A percentile compares a stretch with the other conserved stretches of the same genome.
Evolutionary conservation across 75 land plant genomes (phyloP).

Genomic region (Azolla pinnata): DNA sequence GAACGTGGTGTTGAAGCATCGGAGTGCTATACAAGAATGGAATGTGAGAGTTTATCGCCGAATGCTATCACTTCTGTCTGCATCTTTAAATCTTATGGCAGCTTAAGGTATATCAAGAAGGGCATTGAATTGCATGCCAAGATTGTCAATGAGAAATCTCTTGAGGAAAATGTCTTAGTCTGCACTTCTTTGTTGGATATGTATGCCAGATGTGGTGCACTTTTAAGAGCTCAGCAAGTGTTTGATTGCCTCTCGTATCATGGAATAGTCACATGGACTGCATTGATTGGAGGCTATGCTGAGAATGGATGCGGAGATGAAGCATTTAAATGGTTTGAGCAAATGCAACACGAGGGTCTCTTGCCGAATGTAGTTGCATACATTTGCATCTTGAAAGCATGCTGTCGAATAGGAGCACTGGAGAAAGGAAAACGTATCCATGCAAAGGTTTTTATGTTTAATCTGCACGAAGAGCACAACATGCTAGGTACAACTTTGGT

Average conservation of each 20-base stretch:
- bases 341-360: constrained; percentile 34
- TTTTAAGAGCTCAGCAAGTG: constrained; percentile 27
- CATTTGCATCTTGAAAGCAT: constrained; percentile 22
- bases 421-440: constrained; percentile 18
- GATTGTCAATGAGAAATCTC: constrained; percentile 13
- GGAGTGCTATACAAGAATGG: constrained; percentile 38
- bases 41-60: constrained; percentile 24
- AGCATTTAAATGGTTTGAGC: constrained; percentile 21
- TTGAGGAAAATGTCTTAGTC: constrained; percentile 20
- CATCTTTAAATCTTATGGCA: constrained; percentile 21
- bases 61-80: constrained; percentile 46
- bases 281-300: constrained; percentile 37
- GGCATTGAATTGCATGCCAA: constrained; percentile 40
- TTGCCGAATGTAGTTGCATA: constrained; percentile 35
- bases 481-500: constrained; percentile 20
- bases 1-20: constrained; percentile 27
- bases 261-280: constrained; percentile 54
- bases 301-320: constrained; percentile 8
- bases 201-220: constrained; percentile 26
- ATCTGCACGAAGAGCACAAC: background rate
- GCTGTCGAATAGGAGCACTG: constrained; percentile 6
- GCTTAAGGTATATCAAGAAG: constrained; percentile 8
- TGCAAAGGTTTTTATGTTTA: constrained; percentile 6
- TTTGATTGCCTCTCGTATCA: constrained; percentile 33
- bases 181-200: constrained; percentile 32